phyloP scores from a whole-genome alignment of 495 filamentous ascomycete genomes.

The Ascobolus immersus region DNA sequence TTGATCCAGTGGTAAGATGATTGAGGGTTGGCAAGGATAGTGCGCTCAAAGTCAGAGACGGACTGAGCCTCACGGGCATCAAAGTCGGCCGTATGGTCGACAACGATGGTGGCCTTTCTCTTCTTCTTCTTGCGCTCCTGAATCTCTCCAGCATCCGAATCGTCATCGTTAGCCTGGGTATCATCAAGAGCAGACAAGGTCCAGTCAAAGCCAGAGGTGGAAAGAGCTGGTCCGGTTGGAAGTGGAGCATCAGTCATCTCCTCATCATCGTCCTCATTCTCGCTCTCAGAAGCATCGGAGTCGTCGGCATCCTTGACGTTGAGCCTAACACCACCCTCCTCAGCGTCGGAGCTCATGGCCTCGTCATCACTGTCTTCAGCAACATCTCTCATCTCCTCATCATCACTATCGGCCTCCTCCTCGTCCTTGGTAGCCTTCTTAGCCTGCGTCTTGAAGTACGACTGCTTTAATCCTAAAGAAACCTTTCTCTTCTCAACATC shows the following conservation, averaged over 20 bases:
- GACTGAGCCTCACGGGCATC: constrained; percentile 78
- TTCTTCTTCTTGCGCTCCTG: constrained; percentile 54
- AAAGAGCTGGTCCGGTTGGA: constrained; percentile 29
- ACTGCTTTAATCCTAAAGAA: constrained; percentile 74
- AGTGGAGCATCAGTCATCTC: constrained; percentile 22
- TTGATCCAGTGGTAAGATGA: constrained; percentile 72
- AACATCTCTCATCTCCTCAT: constrained; percentile 24
- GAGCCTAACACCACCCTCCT: constrained; percentile 27
- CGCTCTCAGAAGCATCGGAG: constrained; percentile 24
- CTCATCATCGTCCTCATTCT: constrained; percentile 20
- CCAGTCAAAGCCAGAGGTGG: constrained; percentile 69
- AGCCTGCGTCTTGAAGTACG: constrained; percentile 54
- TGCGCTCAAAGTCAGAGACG: constrained; percentile 70
- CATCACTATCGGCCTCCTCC: constrained; percentile 30
- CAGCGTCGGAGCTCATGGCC: too few relatives aligned
- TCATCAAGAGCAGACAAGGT: constrained; percentile 32
- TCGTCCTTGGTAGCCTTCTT: too few relatives aligned
- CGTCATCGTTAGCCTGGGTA: constrained; percentile 22
- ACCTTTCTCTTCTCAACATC: constrained; percentile 47
- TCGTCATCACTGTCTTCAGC: constrained; percentile 20
- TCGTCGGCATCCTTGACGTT: constrained; percentile 21
- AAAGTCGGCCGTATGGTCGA: constrained; percentile 70
- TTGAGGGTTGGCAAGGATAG: constrained; percentile 74
- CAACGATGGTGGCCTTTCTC: constrained; percentile 51
- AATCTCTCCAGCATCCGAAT: constrained; percentile 21